A percentile compares a stretch with the other conserved stretches of the same genome.
Evolutionary conservation across 305 asterid genomes (phyloP).

Genomic region (Fraxinus ornus): DNA sequence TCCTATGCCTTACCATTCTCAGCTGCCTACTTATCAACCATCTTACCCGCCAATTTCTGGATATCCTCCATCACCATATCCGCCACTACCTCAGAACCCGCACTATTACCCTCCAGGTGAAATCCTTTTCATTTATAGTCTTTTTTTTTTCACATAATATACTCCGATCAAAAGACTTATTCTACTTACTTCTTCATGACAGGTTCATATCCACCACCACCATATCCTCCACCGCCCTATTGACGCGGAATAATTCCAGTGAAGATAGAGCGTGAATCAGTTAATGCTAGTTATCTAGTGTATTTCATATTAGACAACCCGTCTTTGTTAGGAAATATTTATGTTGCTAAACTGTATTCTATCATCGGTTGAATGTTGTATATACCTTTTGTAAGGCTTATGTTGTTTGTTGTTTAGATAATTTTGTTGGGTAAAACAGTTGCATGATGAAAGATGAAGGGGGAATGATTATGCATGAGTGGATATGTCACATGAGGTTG

Average conservation of each 20-base stretch:
- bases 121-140: background rate
- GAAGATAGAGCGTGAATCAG: slow-evolving; percentile 1
- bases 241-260: slow-evolving; percentile 28
- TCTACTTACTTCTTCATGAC: background rate
- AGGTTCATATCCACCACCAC: slow-evolving; percentile 67
- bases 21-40: slow-evolving; percentile 32
- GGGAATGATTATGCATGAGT: slow-evolving; percentile 7
- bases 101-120: slow-evolving; percentile 64
- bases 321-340: background rate
- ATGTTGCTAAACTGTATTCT: background rate
- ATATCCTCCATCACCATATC: slow-evolving; percentile 68
- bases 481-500: slow-evolving; percentile 26
- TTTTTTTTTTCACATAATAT: background rate
- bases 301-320: slow-evolving; percentile 8
- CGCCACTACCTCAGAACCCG: slow-evolving; percentile 52
- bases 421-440: background rate
- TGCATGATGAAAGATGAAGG: slow-evolving; percentile 7
- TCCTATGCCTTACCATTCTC: slow-evolving; percentile 35
- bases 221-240: slow-evolving; percentile 73
- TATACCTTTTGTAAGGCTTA: background rate
- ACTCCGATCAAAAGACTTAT: slow-evolving; percentile 1
- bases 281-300: background rate
- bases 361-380: background rate
- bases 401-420: background rate
- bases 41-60: slow-evolving; percentile 46